Evolutionary conservation across 257 asterid species (phyloP).

Genomic region (Marsdenia floribunda): DNA sequence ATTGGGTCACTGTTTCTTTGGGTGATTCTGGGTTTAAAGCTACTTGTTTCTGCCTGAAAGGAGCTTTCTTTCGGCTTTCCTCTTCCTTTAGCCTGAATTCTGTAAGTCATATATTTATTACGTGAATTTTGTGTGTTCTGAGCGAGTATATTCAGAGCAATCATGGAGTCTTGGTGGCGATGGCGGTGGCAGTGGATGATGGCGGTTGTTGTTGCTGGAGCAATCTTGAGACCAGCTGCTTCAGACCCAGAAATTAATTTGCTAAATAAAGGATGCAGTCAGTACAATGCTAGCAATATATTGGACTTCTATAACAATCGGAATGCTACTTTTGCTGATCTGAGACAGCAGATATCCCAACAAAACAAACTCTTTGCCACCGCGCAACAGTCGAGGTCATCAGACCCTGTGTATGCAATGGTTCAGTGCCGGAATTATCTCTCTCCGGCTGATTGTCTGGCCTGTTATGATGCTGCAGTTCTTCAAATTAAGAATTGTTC

Average conservation of each 20-base stretch:
- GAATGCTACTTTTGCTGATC: conserved; percentile 54
- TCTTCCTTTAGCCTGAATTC: neutral
- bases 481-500: conserved; percentile 58
- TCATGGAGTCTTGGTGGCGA: conserved; percentile 1
- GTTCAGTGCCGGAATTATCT: conserved; percentile 71
- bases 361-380: conserved; percentile 51
- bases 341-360: conserved; percentile 46
- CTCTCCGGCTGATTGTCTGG: conserved; percentile 50
- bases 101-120: neutral
- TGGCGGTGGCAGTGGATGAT: conserved; percentile 8
- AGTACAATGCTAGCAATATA: conserved; percentile 47
- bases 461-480: conserved; percentile 73
- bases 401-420: conserved; percentile 74
- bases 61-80: neutral
- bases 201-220: conserved; percentile 11
- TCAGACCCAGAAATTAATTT: conserved; percentile 59
- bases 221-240: conserved; percentile 13
- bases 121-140: neutral
- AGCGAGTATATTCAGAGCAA: neutral
- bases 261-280: conserved; percentile 63
- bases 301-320: conserved; percentile 44
- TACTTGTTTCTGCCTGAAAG: neutral
- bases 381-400: conserved; percentile 47
- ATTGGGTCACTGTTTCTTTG: neutral
- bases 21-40: neutral